phyloP scores from a whole-genome alignment of 352 stramenopile species.

The Globisporangium rhizosaccharum region DNA sequence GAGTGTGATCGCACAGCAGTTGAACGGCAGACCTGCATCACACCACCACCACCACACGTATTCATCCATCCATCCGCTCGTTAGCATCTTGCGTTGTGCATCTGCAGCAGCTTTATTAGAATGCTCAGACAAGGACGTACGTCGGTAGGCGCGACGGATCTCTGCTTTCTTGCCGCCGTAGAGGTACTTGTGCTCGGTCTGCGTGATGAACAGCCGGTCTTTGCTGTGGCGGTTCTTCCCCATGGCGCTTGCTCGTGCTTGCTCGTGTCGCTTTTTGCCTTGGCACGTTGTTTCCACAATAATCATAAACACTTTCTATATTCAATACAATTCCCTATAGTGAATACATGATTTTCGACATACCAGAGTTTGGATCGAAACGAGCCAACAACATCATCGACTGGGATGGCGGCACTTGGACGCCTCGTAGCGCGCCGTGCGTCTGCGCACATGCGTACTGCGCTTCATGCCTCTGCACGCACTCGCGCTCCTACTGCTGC shows the following conservation, averaged over 20 bases:
- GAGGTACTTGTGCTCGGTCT: constrained; percentile 90
- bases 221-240: constrained; percentile 91
- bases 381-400: background rate
- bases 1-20: constrained; percentile 97
- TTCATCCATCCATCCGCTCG: background rate
- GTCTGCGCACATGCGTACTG: background rate
- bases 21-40: constrained; percentile 90
- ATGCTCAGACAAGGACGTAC: constrained; percentile 21
- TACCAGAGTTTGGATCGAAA: background rate
- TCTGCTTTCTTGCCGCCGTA: constrained; percentile 91
- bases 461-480: background rate
- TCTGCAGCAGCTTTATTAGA: background rate
- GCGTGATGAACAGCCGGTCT: constrained; percentile 85
- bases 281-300: no score
- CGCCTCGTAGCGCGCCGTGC: background rate
- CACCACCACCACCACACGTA: background rate
- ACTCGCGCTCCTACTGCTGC: background rate
- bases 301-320: background rate
- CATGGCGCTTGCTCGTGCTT: constrained; percentile 29
- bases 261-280: background rate
- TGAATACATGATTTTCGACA: no score
- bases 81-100: background rate
- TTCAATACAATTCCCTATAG: background rate
- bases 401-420: background rate
- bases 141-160: constrained; percentile 69